Evolutionary conservation across 352 stramenopile genomes (phyloP).

Genomic region (Blastocystis sp.): DNA sequence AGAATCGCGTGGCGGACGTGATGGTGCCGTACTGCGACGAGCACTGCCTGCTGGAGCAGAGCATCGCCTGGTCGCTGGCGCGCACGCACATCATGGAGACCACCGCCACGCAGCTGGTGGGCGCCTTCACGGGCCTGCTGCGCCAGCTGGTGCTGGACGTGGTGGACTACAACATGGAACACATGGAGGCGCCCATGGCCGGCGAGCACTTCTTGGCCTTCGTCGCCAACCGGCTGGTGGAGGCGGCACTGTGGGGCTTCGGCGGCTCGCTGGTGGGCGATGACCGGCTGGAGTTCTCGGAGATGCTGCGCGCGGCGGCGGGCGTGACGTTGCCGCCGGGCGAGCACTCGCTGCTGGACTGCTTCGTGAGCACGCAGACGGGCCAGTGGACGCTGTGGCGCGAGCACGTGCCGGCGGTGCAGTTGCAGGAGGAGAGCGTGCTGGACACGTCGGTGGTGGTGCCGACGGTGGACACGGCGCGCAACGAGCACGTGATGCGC

Average conservation of each 20-base stretch:
- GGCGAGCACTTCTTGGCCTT: slow-evolving; percentile 92
- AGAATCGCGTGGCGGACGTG: slow-evolving; percentile 65
- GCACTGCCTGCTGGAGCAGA: slow-evolving; percentile 82
- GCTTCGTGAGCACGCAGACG: slow-evolving; percentile 91
- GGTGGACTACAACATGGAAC: slow-evolving; percentile 96
- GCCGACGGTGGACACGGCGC: slow-evolving; percentile 96
- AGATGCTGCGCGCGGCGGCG: slow-evolving; percentile 84
- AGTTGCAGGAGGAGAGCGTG: slow-evolving; percentile 90
- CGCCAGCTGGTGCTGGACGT: slow-evolving; percentile 86
- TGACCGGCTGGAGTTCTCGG: slow-evolving; percentile 85
- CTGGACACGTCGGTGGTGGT: slow-evolving; percentile 81
- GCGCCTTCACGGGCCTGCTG: slow-evolving; percentile 93
- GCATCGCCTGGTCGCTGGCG: slow-evolving; percentile 85
- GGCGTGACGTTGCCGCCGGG: slow-evolving; percentile 81
- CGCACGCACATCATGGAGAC: slow-evolving; percentile 92
- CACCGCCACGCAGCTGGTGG: slow-evolving; percentile 86
- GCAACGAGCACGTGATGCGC: slow-evolving; percentile 93
- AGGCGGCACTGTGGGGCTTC: slow-evolving; percentile 97
- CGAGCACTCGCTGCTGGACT: slow-evolving; percentile 85
- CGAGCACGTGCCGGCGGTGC: slow-evolving; percentile 89
- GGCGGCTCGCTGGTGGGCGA: slow-evolving; percentile 89
- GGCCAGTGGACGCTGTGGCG: slow-evolving; percentile 93
- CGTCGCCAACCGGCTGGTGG: slow-evolving; percentile 92
- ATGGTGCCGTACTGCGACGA: slow-evolving; percentile 74
- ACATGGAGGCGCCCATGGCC: slow-evolving; percentile 94